Evolutionary conservation across 306 rosid genomes (phyloP), one percentile per base, ranked within the genome.

Genomic region (Bauhinia variegata): DNA sequence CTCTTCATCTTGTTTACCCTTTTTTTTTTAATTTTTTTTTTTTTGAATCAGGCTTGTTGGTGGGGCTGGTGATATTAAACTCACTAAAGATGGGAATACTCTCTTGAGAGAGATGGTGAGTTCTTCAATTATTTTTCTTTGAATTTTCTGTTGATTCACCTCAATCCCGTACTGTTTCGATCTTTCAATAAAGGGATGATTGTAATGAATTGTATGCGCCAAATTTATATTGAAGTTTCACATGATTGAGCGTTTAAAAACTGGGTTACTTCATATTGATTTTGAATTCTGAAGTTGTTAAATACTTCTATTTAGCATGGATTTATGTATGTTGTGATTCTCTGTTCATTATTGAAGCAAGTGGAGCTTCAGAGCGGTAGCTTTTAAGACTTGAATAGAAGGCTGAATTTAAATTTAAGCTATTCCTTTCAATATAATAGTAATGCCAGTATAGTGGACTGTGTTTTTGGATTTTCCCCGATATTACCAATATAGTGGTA

Each of bases 81-180:
- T 93, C 54, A 93, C 99, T 44, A 93, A 93, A 75, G 99, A 93
- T 33, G 99, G 99, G 14, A 93, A 93, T 86, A 90, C 99, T 75
- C 84, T 93, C 32, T 83, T 93, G 54, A 93, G 88, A 70, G 99
- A 93, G 66, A 90, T 93, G 99, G 98, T 92, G 7, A 66, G 76
- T 42, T 36, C 55, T 60, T 51, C 37, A 36, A 0, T 4, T 14
- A 62, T 4, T 16, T n/a, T n/a, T n/a, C n/a, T n/a, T n/a, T n/a
- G n/a, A n/a, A n/a, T n/a, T n/a, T 63, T 46, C 30, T 6, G 23
- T 3, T 48, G 4, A 12, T 33, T 16, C 42, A 18, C 7, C 1
- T 19, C 2, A 43, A 13, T 8, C 3, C 44, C n/a, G 4, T n/a
- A 30, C 30, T 44, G 15, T 62, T 44, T 62, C 15, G 16, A 62